A percentile compares a stretch with the other conserved stretches of the same genome.
Evolutionary conservation across 129 eudicot genomes (phyloP).

Genomic region (Deinandra increscens): DNA sequence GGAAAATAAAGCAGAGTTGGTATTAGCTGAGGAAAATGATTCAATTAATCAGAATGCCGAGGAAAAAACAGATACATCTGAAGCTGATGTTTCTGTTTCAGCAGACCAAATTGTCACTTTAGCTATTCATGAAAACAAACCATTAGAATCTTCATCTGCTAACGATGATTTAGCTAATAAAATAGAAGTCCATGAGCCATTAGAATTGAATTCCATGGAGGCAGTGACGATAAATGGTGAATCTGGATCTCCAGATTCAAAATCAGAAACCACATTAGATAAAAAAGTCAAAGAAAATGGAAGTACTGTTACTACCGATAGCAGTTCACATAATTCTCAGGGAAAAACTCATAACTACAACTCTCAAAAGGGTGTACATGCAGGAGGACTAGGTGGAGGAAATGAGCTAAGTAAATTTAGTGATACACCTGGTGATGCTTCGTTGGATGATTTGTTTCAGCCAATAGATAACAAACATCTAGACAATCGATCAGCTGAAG

Average conservation of each 20-base stretch:
- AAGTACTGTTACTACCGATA: slow-evolving; percentile 38
- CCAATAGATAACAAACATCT: slow-evolving; percentile 52
- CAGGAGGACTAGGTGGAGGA: slow-evolving; percentile 39
- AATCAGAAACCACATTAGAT: slow-evolving; percentile 31
- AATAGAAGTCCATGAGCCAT: slow-evolving; percentile 32
- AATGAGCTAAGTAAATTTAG: slow-evolving; percentile 89
- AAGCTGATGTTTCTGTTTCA: slow-evolving; percentile 37
- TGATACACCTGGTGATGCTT: slow-evolving; percentile 96
- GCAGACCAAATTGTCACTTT: slow-evolving; percentile 74
- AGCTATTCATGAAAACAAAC: slow-evolving; percentile 57
- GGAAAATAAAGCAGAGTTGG: slow-evolving; percentile 49
- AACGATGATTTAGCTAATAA: slow-evolving; percentile 32
- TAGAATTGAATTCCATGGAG: slow-evolving; percentile 34
- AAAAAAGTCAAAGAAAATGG: slow-evolving; percentile 48
- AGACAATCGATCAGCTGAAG: slow-evolving; percentile 57
- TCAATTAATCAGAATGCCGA: slow-evolving; percentile 24
- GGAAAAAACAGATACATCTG: slow-evolving; percentile 48
- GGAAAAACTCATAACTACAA: slow-evolving; percentile 45
- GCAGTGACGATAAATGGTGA: slow-evolving; percentile 49
- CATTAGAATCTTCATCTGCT: slow-evolving; percentile 33
- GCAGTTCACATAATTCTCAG: slow-evolving; percentile 40
- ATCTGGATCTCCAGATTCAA: slow-evolving; percentile 43
- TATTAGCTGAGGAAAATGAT: slow-evolving; percentile 44
- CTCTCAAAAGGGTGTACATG: slow-evolving; percentile 57
- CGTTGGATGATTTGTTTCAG: slow-evolving; percentile 83